A percentile compares a stretch with the other conserved stretches of the same genome.
Conservation (phyloP, 352 stramenopile genomes). For the Globisporangium alternatum region DNA sequence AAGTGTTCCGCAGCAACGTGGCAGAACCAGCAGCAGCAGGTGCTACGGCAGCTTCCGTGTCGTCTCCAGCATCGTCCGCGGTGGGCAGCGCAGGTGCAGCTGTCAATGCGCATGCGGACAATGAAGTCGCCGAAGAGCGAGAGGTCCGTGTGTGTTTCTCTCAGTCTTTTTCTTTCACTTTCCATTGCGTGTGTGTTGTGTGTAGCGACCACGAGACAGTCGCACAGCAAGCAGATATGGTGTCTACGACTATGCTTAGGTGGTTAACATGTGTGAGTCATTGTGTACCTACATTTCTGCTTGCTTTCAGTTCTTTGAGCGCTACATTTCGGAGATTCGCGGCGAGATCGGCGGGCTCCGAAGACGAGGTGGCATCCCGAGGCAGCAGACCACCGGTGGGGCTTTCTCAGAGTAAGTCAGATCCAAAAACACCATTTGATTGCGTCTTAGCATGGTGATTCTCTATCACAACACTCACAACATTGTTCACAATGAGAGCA, state of each 20-base stretch:
- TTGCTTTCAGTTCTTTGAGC: conserved; percentile 19
- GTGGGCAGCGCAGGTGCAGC: neutral
- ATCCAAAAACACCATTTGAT: neutral
- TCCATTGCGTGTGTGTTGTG: neutral
- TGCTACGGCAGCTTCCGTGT: neutral
- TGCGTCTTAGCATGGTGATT: no score
- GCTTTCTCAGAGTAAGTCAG: conserved; percentile 16
- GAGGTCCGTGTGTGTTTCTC: conserved; percentile 8
- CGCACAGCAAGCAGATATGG: neutral
- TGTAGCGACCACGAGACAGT: neutral
- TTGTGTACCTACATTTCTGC: neutral
- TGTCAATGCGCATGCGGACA: neutral
- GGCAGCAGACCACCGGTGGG: conserved; percentile 9
- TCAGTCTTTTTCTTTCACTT: neutral
- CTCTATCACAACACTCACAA: no score
- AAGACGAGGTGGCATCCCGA: conserved; percentile 11
- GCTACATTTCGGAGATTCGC: conserved; percentile 27
- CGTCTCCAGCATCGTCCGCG: neutral
- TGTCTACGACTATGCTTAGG: neutral
- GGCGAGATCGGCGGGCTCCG: conserved; percentile 31
- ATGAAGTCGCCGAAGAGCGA: conserved; percentile 12
- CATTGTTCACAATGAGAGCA: neutral
- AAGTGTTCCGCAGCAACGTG: conserved; percentile 35
- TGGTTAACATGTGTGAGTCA: neutral
- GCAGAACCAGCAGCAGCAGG: conserved; percentile 8